These are phyloP conservation scores for Russula vinacea DNA, from an alignment of 768 basidiomycete genomes.

Conservation along the genomic window DNA sequence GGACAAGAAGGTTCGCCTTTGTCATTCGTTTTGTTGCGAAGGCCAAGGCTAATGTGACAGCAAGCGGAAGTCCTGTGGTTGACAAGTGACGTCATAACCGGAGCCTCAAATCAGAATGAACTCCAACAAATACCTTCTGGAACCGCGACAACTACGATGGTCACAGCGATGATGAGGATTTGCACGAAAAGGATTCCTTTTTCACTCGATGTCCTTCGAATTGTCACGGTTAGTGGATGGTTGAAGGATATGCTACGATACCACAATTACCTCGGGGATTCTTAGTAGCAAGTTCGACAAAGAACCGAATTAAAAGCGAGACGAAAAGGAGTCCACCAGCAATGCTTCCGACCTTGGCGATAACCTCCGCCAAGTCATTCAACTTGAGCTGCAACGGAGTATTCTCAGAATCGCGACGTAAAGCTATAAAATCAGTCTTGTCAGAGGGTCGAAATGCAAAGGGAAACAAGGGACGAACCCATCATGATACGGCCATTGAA, in stretches of 20 bases:
- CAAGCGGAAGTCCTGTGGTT: constrained; percentile 76
- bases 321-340: constrained; percentile 80
- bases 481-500: constrained; percentile 99
- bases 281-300: constrained; percentile 73
- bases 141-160: constrained; percentile 83
- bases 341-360: constrained; percentile 83
- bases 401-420: constrained; percentile 80
- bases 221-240: constrained; percentile 7
- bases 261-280: constrained; percentile 53
- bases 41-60: constrained; percentile 92
- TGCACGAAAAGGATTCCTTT: constrained; percentile 91
- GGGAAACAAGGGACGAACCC: constrained; percentile 51
- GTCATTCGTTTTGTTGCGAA: constrained; percentile 99
- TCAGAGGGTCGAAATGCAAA: neutral
- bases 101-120: constrained; percentile 11
- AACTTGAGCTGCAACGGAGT: constrained; percentile 94
- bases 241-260: neutral
- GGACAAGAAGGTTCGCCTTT: constrained; percentile 88
- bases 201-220: constrained; percentile 59
- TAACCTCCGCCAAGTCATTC: constrained; percentile 89
- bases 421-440: constrained; percentile 47
- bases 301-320: constrained; percentile 90
- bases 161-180: constrained; percentile 92
- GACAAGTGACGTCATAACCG: constrained; percentile 16
- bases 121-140: constrained; percentile 58